Evolutionary conservation across 1,284 basidiomycete genomes (phyloP).

Genomic region (Ustilago crameri): DNA sequence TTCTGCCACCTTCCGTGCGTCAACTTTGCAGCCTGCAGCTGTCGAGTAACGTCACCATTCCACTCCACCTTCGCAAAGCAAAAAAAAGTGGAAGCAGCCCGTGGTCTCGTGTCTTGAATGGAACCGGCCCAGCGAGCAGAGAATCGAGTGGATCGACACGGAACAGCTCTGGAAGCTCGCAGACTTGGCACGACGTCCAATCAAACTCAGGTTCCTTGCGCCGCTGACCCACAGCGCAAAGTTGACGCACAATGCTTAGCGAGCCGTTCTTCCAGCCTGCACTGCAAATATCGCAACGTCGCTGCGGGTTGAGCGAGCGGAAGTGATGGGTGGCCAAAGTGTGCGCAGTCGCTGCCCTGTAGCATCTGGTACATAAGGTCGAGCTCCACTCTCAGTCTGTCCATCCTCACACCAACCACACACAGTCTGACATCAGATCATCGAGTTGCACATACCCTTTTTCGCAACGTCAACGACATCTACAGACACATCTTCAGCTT

Average conservation of each 20-base stretch:
- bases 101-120: not conserved
- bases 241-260: conserved; percentile 26
- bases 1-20: conserved; percentile 46
- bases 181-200: not conserved
- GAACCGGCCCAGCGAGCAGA: conserved; percentile 5
- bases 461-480: conserved; percentile 24
- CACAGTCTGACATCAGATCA: conserved; percentile 18
- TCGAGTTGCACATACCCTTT: conserved; percentile 49
- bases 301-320: not conserved
- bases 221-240: conserved; percentile 4
- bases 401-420: conserved; percentile 11
- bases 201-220: not conserved
- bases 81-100: not conserved
- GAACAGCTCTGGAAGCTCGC: conserved; percentile 4
- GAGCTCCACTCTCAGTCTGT: not conserved
- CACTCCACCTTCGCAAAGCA: not conserved
- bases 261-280: conserved; percentile 8
- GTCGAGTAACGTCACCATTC: conserved; percentile 24
- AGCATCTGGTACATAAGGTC: conserved; percentile 33
- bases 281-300: conserved; percentile 13
- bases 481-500: conserved; percentile 30
- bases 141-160: conserved; percentile 34
- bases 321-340: conserved; percentile 14
- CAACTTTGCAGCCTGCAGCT: conserved; percentile 17
- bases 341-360: not conserved